Evolutionary conservation across 352 stramenopile genomes (phyloP), one percentile per base, ranked within the genome.

Genomic region (Pythium graminicola): DNA sequence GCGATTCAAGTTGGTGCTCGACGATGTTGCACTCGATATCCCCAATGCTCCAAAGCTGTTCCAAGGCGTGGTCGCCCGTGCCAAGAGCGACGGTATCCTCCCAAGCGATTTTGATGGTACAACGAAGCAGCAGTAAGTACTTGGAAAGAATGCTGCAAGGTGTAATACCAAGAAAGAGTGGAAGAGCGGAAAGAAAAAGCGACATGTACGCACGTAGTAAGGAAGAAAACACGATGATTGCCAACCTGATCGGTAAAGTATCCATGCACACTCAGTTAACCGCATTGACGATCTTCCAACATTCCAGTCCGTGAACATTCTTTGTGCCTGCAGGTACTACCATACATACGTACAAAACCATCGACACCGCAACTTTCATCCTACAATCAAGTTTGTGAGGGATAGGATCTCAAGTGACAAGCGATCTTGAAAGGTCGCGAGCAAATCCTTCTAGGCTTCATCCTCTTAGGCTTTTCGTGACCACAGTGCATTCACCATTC

Each of bases 31-130:
- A 29, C 55, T 73, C 19, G 65, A 73, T 49, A 68, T 73, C 19
- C 65, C 65, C 5, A 62, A 57, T 11, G 65, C 65, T 10, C 22
- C 47, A 1, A 60, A 42, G 31, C 28, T 67, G 16, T 67, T 73
- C 27, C 26, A 60, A 10, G 54, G 57, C 5, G 61, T 73, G 28
- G 57, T 73, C 4, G 42, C 57, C 9, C 65, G 86, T 41, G 77
- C 79, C 35, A 93, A 65, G 36, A 88, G 68, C 53, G 81, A 93
- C 42, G 74, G 77, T 67, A 93, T 89, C 29, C 36, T 68, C 17
- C 60, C 60, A 2, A 59, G 54, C 54, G 60, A 64, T 64, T 68
- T 68, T 68, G 55, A 64, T 17, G 54, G 44, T 28, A 58, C 44
- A 8, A 42, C 28, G 20, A 68, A 68, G 60, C 54, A 68, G 46